Conservation (phyloP, 345 rosid species). For the Acer campestre region DNA sequence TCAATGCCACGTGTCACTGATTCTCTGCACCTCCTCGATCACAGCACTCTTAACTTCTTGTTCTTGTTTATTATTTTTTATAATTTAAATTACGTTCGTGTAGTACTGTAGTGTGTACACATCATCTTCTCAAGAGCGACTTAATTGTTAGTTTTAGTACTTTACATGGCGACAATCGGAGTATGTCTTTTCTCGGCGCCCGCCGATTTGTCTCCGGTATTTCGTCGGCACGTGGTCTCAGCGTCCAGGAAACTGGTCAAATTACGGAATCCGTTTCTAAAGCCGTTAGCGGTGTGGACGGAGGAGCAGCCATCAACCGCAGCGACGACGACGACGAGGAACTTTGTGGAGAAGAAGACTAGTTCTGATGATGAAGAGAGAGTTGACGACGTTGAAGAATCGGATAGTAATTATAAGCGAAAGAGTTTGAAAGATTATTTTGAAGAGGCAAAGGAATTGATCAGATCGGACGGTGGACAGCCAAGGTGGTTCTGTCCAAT, state of each 20-base stretch:
- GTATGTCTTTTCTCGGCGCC: neutral
- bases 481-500: conserved; percentile 72
- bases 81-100: too few relatives aligned
- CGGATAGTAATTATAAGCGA: conserved; percentile 2
- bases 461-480: conserved; percentile 49
- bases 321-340: neutral
- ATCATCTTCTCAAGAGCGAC: neutral
- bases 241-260: neutral
- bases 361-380: neutral
- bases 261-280: neutral
- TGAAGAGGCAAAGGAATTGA: conserved; percentile 37
- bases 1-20: too few relatives aligned
- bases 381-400: conserved; percentile 16
- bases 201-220: neutral
- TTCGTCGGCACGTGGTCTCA: neutral
- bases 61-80: too few relatives aligned
- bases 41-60: too few relatives aligned
- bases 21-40: too few relatives aligned
- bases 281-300: conserved; percentile 2
- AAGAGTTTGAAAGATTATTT: conserved; percentile 47
- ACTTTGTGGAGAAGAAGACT: conserved; percentile 15
- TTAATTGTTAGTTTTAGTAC: neutral
- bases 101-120: too few relatives aligned
- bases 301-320: neutral
- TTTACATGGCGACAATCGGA: conserved; percentile 25